Percentiles rank a stretch among this genome's conserved stretches.
Evolutionary conservation across 169 alveolate species (phyloP).

Genomic region (Plasmodium vivax): DNA sequence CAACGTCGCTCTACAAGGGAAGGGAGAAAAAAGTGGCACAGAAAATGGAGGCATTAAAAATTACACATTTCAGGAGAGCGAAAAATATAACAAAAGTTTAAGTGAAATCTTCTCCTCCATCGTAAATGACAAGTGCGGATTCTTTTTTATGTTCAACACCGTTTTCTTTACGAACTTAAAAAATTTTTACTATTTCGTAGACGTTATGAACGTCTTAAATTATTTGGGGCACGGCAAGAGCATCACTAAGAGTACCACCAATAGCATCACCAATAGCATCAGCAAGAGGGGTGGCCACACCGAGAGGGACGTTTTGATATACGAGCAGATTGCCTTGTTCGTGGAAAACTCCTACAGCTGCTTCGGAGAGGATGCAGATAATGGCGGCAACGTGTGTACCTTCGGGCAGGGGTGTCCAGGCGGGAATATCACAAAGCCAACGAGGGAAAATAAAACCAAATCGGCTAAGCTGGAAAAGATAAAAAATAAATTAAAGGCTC

Average conservation of each 20-base stretch:
- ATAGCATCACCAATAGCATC: not conserved
- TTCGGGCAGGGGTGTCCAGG: not conserved
- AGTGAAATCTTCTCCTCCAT: conserved; percentile 16
- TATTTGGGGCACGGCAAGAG: conserved; percentile 28
- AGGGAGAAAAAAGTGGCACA: not conserved
- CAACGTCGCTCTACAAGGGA: not conserved
- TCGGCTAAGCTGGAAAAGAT: conserved; percentile 5
- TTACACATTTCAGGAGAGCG: conserved; percentile 21
- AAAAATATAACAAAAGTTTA: conserved; percentile 4
- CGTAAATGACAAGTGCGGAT: conserved; percentile 62
- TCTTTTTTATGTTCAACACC: conserved; percentile 40
- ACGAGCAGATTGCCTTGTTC: conserved; percentile 40
- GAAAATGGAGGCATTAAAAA: not conserved
- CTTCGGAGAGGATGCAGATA: not conserved
- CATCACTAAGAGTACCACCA: not conserved
- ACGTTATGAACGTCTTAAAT: conserved; percentile 44
- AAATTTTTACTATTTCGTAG: conserved; percentile 62
- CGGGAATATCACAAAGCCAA: not conserved
- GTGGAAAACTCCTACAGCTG: conserved; percentile 25
- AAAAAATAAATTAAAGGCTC: conserved; percentile 21
- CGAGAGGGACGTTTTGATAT: conserved; percentile 14
- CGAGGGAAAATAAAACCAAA: not conserved
- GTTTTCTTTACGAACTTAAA: conserved; percentile 54
- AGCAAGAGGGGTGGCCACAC: not conserved
- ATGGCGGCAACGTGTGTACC: not conserved